Evolutionary conservation across 176 grass and related monocot species (phyloP), one percentile per base, ranked within the genome.

Genomic region (Otatea glauca): DNA sequence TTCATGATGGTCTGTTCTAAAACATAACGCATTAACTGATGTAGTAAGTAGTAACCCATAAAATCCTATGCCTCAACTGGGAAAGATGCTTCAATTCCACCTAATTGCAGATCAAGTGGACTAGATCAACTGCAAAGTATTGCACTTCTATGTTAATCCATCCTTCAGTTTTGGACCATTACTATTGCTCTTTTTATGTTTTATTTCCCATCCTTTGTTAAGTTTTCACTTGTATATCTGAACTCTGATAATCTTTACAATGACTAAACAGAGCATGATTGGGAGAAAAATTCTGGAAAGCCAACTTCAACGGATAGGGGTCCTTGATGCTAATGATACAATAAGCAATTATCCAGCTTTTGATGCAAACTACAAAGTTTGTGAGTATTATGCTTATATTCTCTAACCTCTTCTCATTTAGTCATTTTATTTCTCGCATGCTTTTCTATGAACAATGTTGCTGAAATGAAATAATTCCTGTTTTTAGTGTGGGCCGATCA

Each of bases 401-500:
- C 59, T 38, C 21, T 73, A 68, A 66, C 78, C 16, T 63, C 20
- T 66, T 64, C 68, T 54, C 75, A 11, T 41, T 5, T 76, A 41
- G 51, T 58, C 50, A 58, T 81, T 83, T 82, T 54, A 47, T 85
- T 88, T 14, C 21, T 50, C 77, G 29, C 74, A 47, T 81, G n/a
- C 54, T 20, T 73, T 38, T 43, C 44, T 79, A 63, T 86, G 47
- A 75, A 41, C 29, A 5, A 75, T 76, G 62, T 70, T 84, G 25
- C 63, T 84, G 61, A 35, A 75, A n/a, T 73, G n/a, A 74, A 75
- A 69, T 78, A 18, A 60, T 67, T 87, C 18, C 16, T 70, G 11
- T 72, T 89, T 87, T 85, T 76, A 99, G 96, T 99, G 88, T 99
- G 96, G 93, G 96, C 93, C 44, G 96, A 92, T 81, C 96, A 99